These are phyloP conservation scores for Polytrichum formosum DNA, from an alignment of 225 moss, liverwort and hornwort genomes.

Conservation along the genomic window DNA sequence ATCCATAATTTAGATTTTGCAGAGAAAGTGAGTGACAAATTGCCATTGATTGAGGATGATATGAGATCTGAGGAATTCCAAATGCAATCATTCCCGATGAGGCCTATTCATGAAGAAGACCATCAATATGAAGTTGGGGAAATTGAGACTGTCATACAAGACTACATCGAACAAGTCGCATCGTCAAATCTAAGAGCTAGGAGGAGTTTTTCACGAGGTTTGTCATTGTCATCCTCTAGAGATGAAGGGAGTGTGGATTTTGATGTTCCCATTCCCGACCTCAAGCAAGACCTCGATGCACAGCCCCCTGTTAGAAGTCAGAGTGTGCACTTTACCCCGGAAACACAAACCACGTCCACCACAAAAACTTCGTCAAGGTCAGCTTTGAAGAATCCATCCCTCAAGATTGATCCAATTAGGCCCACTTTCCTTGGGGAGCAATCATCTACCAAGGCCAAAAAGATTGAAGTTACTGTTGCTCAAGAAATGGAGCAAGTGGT, in stretches of 20 bases:
- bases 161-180: slow-evolving; percentile 13
- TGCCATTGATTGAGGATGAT: slow-evolving; percentile 1
- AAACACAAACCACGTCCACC: background rate
- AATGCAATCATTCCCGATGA: slow-evolving; percentile 14
- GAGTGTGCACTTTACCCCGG: background rate
- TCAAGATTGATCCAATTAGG: background rate
- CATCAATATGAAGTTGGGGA: background rate
- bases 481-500: slow-evolving; percentile 14
- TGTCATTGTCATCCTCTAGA: background rate
- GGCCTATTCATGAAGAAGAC: background rate
- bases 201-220: background rate
- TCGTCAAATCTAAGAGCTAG: slow-evolving; percentile 8
- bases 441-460: background rate
- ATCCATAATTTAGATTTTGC: background rate
- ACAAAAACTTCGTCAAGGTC: slow-evolving; percentile 3
- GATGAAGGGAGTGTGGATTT: background rate
- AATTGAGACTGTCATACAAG: slow-evolving; percentile 8
- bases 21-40: slow-evolving; percentile 9
- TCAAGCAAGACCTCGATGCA: background rate
- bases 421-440: too few relatives aligned
- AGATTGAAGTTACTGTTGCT: slow-evolving; percentile 7
- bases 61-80: slow-evolving; percentile 18
- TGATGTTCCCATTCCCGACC: background rate
- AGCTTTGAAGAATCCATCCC: slow-evolving; percentile 18
- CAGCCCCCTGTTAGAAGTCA: background rate